phyloP scores from a whole-genome alignment of 805 yeast genomes.

The Blastobotrys mokoenaii region DNA sequence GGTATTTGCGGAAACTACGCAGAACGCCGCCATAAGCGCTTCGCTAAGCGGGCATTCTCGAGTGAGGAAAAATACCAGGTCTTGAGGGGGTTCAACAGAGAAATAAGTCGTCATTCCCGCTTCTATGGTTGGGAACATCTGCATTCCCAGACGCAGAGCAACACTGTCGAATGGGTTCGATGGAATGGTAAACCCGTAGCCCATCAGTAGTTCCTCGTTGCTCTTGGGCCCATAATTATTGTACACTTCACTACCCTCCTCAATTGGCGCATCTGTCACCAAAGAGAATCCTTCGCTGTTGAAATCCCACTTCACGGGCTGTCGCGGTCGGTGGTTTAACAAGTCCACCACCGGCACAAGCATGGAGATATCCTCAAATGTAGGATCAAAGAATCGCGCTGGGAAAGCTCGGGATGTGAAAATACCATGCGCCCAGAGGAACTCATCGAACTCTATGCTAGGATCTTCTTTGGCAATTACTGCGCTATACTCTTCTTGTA shows the following conservation, averaged over 20 bases:
- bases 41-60: not conserved
- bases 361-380: conserved; percentile 43
- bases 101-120: not conserved
- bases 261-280: conserved; percentile 26
- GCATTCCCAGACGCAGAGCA: conserved; percentile 41
- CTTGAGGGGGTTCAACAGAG: not conserved
- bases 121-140: not conserved
- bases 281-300: conserved; percentile 14
- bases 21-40: too few relatives aligned
- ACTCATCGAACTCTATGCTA: conserved; percentile 26
- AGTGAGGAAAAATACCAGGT: not conserved
- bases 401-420: conserved; percentile 80
- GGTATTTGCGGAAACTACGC: too few relatives aligned
- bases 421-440: conserved; percentile 67
- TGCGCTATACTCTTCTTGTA: conserved; percentile 48
- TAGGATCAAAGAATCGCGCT: conserved; percentile 36
- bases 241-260: conserved; percentile 43
- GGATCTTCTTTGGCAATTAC: conserved; percentile 11
- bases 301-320: conserved; percentile 56
- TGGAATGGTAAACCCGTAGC: conserved; percentile 68
- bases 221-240: conserved; percentile 87
- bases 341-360: conserved; percentile 72
- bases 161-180: conserved; percentile 49
- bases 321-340: conserved; percentile 58
- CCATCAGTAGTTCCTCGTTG: conserved; percentile 71